A percentile compares a stretch with the other conserved stretches of the same genome.
These are phyloP conservation scores for Pseudotsuga menziesii DNA, from an alignment of 75 land plant species.

Conservation along the genomic window DNA sequence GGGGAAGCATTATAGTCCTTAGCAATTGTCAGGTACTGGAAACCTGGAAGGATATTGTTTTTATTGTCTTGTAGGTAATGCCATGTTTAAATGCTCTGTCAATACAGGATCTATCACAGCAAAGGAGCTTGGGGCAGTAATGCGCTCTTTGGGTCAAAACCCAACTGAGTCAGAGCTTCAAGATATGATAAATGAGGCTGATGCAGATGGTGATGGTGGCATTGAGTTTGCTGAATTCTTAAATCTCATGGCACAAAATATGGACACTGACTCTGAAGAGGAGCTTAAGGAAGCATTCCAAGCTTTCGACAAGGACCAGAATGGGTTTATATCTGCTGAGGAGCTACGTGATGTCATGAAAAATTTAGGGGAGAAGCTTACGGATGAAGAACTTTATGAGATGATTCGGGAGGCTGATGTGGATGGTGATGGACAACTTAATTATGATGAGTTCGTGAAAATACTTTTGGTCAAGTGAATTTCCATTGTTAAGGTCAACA, in stretches of 20 bases:
- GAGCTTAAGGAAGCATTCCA: constrained; percentile 80
- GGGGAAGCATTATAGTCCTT: no score
- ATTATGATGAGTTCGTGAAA: constrained; percentile 69
- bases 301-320: constrained; percentile 85
- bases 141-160: constrained; percentile 61
- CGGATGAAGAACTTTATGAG: constrained; percentile 77
- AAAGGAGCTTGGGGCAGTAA: constrained; percentile 61
- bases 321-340: constrained; percentile 75
- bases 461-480: constrained; percentile 65
- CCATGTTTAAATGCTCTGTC: no score
- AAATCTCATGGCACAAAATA: constrained; percentile 61
- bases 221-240: constrained; percentile 63
- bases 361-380: constrained; percentile 80
- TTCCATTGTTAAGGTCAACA: no score
- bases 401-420: constrained; percentile 75
- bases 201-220: constrained; percentile 66
- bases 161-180: constrained; percentile 66
- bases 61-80: no score
- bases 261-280: constrained; percentile 74
- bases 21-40: no score
- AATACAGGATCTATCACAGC: constrained; percentile 49
- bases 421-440: constrained; percentile 67
- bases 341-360: constrained; percentile 88
- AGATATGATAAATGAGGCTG: constrained; percentile 65
- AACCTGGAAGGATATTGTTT: no score